A percentile compares a stretch with the other conserved stretches of the same genome.
phyloP scores from a whole-genome alignment of 2,329 filamentous ascomycete genomes.

The Phialophora expanda region DNA sequence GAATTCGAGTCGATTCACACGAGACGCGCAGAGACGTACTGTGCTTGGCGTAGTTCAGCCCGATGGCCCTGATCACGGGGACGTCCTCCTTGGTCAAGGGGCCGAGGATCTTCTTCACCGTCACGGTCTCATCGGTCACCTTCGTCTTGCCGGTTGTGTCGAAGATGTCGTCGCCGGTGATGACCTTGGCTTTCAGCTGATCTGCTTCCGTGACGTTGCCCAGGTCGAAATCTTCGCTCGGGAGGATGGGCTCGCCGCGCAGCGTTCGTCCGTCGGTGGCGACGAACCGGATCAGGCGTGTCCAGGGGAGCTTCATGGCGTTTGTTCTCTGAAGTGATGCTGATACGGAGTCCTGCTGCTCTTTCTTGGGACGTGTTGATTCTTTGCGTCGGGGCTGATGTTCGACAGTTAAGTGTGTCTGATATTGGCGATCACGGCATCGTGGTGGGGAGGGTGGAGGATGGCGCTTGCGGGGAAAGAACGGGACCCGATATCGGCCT shows the following conservation, averaged over 20 bases:
- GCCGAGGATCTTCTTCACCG: conserved; percentile 60
- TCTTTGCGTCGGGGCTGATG: background rate
- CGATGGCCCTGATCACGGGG: conserved; percentile 59
- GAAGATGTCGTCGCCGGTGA: conserved; percentile 58
- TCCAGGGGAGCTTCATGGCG: conserved; percentile 49
- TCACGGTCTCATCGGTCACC: conserved; percentile 60
- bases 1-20: background rate
- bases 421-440: conserved; percentile 6
- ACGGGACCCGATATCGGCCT: conserved; percentile 19
- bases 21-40: conserved; percentile 45
- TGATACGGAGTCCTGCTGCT: background rate
- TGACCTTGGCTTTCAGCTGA: conserved; percentile 58
- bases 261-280: conserved; percentile 58
- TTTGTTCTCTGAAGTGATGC: background rate
- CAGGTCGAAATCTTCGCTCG: conserved; percentile 52
- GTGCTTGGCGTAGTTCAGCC: conserved; percentile 54
- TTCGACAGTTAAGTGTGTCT: conserved; percentile 9
- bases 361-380: conserved; percentile 6
- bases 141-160: conserved; percentile 43
- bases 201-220: conserved; percentile 56
- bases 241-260: conserved; percentile 59
- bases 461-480: conserved; percentile 24
- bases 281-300: conserved; percentile 61
- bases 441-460: conserved; percentile 7
- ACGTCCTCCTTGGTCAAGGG: conserved; percentile 59